phyloP scores from a whole-genome alignment of 768 basidiomycete genomes.

The Porphyrellus cyaneotinctus region DNA sequence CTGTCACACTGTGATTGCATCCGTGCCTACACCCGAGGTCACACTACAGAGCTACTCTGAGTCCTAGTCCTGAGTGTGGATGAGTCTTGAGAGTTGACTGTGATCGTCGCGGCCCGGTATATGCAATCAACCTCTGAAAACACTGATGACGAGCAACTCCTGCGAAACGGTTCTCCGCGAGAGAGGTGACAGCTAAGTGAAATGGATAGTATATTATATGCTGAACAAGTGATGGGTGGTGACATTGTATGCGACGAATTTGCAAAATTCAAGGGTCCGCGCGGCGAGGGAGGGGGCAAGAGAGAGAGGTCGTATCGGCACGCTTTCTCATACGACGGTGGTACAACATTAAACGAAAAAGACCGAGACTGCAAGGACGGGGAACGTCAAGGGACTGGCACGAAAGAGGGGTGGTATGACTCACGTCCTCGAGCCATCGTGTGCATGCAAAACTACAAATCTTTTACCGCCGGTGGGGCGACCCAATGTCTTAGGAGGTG shows the following conservation, averaged over 20 bases:
- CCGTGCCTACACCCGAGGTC: no score
- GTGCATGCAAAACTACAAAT: conserved; percentile 13
- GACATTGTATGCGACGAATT: not conserved
- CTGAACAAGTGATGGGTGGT: no score
- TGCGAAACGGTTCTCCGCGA: no score
- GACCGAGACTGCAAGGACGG: not conserved
- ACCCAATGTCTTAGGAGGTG: conserved; percentile 21
- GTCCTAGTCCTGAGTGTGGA: no score
- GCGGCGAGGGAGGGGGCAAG: not conserved
- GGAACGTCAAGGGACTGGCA: conserved; percentile 3
- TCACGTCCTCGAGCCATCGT: conserved; percentile 8
- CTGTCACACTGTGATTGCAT: no score
- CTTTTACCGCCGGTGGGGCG: conserved; percentile 23
- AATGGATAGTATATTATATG: no score
- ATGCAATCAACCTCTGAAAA: no score
- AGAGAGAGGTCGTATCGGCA: not conserved
- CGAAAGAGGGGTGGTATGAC: not conserved
- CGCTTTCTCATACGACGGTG: not conserved
- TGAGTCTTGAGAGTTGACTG: no score
- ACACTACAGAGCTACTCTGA: no score
- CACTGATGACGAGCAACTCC: no score
- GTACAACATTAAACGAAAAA: conserved; percentile 9
- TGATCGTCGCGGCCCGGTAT: no score
- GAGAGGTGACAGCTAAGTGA: no score
- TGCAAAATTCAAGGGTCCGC: not conserved